Percentiles rank a stretch among this genome's conserved stretches.
Evolutionary conservation across 805 yeast genomes (phyloP).

Genomic region (Osmozyma mogii): DNA sequence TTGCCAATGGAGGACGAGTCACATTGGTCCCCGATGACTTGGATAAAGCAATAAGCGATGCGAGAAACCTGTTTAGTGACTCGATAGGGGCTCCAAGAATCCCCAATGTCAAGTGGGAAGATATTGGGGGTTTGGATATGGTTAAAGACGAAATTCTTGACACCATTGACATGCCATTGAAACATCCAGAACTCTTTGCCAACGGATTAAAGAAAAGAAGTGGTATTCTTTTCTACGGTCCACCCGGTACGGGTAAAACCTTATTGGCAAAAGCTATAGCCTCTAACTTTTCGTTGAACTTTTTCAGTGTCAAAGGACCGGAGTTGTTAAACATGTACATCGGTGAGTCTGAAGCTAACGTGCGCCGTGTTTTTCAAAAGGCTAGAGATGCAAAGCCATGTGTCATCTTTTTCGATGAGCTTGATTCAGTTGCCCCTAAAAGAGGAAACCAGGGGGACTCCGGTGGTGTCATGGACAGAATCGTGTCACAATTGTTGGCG

Average conservation of each 20-base stretch:
- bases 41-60: slow-evolving; percentile 64
- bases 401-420: slow-evolving; percentile 93
- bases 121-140: slow-evolving; percentile 88
- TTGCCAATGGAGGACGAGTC: slow-evolving; percentile 50
- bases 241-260: slow-evolving; percentile 98
- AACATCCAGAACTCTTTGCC: slow-evolving; percentile 82
- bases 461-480: slow-evolving; percentile 98
- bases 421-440: slow-evolving; percentile 97
- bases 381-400: slow-evolving; percentile 98
- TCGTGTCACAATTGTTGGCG: slow-evolving; percentile 89
- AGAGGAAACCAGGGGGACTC: slow-evolving; percentile 98
- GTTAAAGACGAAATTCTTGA: slow-evolving; percentile 91
- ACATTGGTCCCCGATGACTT: slow-evolving; percentile 53
- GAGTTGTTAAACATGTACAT: slow-evolving; percentile 95
- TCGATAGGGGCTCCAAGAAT: slow-evolving; percentile 96
- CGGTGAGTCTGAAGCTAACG: slow-evolving; percentile 98
- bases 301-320: slow-evolving; percentile 96
- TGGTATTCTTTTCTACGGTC: slow-evolving; percentile 93
- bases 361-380: slow-evolving; percentile 83
- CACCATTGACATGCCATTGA: slow-evolving; percentile 92
- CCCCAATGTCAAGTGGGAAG: slow-evolving; percentile 94
- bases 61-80: slow-evolving; percentile 82
- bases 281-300: slow-evolving; percentile 86
- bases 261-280: slow-evolving; percentile 95
- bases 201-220: slow-evolving; percentile 89